Base-by-base conservation (phyloP, 345 rosid species). In the Odontarrhena argentea region DNA sequence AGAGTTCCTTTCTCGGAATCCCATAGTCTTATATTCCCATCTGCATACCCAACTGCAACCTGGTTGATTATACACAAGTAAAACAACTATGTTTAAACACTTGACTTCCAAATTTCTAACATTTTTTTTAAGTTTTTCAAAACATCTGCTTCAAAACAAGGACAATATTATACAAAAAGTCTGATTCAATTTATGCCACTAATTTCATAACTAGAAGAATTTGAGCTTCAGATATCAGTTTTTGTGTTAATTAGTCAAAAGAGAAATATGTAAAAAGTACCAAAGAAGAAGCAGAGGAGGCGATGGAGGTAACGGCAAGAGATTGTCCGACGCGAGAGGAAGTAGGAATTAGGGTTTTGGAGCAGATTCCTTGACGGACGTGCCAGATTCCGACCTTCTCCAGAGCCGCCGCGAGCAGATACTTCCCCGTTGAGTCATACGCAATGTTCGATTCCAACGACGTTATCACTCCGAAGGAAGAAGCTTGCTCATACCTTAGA, bases 321-420 rank as follows among this genome's bases (percentile, higher is more conserved):
- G 86, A 80, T 8, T 81, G 83, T 8, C 87, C 89, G 18, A 79
- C 78, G 49, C 83, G 85, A 15, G 87, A 77, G 37, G 83, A 22
- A 35, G 87, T 68, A 69, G 92, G 88, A n/a, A 59, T 26, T 40
- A 91, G 84, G 74, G 85, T 75, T 79, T 76, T 84, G 66, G 72
- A 66, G 86, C 96, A 87, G 63, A 87, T 65, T 64, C 96, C 96
- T 83, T 87, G 93, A 0, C 97, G 96, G 44, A 87, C 91, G 55
- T 94, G 95, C 99, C 99, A 94, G 54, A 91, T 82, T 1, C 87
- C 91, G 41, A 94, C 75, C 43, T 83, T 85, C 81, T 94, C 97
- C 49, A 91, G 89, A 3, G 97, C 91, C 34, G 97, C 84, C 65
- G 93, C 83, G 25, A 92, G 68, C 9, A 94, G 74, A 78, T 87